Conservation (phyloP, 371 early-diverging fungal species). For the Apophysomyces trapeziformis region DNA sequence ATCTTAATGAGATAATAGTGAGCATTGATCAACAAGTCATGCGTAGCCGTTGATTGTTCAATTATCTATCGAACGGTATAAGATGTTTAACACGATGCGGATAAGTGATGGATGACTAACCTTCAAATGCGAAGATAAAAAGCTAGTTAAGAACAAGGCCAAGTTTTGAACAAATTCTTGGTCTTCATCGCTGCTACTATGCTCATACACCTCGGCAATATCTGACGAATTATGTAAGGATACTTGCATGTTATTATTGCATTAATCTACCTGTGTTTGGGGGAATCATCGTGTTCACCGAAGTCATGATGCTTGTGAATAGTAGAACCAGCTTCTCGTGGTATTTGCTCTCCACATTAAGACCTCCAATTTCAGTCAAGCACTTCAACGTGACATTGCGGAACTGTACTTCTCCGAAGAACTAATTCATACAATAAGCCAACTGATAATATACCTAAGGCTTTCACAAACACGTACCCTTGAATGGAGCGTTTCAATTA, state of each 20-base stretch:
- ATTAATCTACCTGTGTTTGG: slow-evolving; percentile 55
- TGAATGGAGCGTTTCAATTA: slow-evolving; percentile 84
- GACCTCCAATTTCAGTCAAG: slow-evolving; percentile 90
- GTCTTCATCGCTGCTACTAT: slow-evolving; percentile 78
- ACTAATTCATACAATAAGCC: slow-evolving; percentile 42
- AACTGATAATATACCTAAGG: not conserved
- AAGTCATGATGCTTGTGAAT: slow-evolving; percentile 78
- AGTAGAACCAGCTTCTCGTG: slow-evolving; percentile 81
- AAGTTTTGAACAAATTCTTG: slow-evolving; percentile 67
- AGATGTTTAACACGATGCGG: no score
- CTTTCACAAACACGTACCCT: slow-evolving; percentile 59
- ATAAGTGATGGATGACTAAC: slow-evolving; percentile 40
- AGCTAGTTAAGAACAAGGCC: slow-evolving; percentile 77
- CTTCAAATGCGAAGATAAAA: slow-evolving; percentile 82
- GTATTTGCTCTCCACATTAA: slow-evolving; percentile 78
- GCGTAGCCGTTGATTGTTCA: slow-evolving; percentile 63
- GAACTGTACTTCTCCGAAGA: slow-evolving; percentile 82
- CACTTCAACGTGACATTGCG: slow-evolving; percentile 95
- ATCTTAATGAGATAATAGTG: slow-evolving; percentile 91
- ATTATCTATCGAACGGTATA: slow-evolving; percentile 47
- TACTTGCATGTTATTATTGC: not conserved
- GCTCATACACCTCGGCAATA: slow-evolving; percentile 81
- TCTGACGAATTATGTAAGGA: slow-evolving; percentile 44
- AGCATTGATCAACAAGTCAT: slow-evolving; percentile 74
- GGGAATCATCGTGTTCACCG: slow-evolving; percentile 75